Evolutionary conservation across 1,284 basidiomycete genomes (phyloP).

Genomic region (Trichosporon sp.): DNA sequence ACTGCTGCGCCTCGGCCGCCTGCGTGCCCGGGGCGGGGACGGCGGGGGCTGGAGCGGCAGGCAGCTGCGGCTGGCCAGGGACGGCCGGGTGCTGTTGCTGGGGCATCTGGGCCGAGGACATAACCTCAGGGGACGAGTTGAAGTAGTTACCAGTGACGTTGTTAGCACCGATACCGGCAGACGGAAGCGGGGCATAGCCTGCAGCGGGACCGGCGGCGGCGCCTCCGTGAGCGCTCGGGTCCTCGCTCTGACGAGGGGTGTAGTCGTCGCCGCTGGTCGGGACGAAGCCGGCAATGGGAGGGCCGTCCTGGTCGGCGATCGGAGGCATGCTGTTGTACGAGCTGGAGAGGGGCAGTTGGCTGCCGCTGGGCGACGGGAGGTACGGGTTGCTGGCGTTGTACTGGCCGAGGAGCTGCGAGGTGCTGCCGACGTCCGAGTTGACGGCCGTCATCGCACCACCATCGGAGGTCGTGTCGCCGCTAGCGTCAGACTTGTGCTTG

Average conservation of each 20-base stretch:
- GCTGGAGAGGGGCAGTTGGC: background rate
- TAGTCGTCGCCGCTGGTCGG: slow-evolving; percentile 1
- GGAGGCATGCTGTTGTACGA: background rate
- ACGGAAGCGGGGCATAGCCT: background rate
- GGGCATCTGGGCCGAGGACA: background rate
- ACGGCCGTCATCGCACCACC: background rate
- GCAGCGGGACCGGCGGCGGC: background rate
- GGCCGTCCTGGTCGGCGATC: background rate
- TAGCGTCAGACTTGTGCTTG: background rate
- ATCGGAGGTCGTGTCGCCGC: background rate
- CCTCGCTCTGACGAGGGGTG: background rate
- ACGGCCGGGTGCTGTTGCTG: background rate
- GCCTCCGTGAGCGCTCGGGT: background rate
- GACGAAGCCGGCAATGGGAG: background rate
- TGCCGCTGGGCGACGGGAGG: background rate
- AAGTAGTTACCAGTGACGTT: background rate
- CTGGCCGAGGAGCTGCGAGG: background rate
- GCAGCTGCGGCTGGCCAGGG: background rate
- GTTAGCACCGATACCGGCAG: background rate
- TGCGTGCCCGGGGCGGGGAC: background rate
- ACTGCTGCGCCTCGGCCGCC: background rate
- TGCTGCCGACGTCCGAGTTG: background rate
- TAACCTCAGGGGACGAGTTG: background rate
- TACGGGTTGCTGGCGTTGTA: slow-evolving; percentile 2
- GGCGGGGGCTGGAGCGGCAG: background rate